A percentile compares a stretch with the other conserved stretches of the same genome.
Conservation (phyloP, 2,329 filamentous ascomycete genomes). For the Apiospora saccharicola region DNA sequence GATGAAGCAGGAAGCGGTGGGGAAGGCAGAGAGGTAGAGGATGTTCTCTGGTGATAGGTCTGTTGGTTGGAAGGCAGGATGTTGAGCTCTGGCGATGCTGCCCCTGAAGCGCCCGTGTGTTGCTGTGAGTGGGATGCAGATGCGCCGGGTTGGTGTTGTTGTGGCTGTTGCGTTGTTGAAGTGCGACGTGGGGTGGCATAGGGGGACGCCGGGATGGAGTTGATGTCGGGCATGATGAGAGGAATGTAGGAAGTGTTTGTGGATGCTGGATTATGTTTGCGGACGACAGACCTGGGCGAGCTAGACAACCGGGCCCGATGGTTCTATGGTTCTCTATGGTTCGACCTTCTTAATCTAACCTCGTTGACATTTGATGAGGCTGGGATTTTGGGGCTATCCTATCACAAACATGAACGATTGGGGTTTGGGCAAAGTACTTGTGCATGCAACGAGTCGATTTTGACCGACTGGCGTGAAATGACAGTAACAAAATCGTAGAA, state of each 20-base stretch:
- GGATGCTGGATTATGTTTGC: conserved; percentile 4
- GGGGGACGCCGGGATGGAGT: conserved; percentile 27
- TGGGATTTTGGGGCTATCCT: conserved; percentile 9
- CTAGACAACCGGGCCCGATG: background rate
- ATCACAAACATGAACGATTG: conserved; percentile 6
- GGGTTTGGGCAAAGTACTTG: background rate
- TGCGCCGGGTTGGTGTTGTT: conserved; percentile 31
- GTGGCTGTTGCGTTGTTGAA: conserved; percentile 41
- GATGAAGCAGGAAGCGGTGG: conserved; percentile 37
- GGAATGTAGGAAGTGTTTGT: conserved; percentile 12
- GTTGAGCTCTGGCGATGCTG: conserved; percentile 56
- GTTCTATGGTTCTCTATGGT: background rate
- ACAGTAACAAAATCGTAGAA: background rate
- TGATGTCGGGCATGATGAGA: conserved; percentile 49
- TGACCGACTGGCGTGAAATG: background rate
- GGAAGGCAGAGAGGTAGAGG: conserved; percentile 44
- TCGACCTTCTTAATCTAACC: background rate
- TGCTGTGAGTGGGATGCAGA: background rate
- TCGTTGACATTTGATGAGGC: conserved; percentile 17
- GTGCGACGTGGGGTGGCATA: conserved; percentile 48
- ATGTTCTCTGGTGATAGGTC: conserved; percentile 41
- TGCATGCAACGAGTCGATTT: background rate
- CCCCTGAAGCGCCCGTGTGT: conserved; percentile 30
- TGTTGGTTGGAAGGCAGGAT: conserved; percentile 62
- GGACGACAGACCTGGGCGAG: background rate